These are phyloP conservation scores for Phytophthora pistaciae DNA, from an alignment of 352 stramenopile species.

Conservation along the genomic window DNA sequence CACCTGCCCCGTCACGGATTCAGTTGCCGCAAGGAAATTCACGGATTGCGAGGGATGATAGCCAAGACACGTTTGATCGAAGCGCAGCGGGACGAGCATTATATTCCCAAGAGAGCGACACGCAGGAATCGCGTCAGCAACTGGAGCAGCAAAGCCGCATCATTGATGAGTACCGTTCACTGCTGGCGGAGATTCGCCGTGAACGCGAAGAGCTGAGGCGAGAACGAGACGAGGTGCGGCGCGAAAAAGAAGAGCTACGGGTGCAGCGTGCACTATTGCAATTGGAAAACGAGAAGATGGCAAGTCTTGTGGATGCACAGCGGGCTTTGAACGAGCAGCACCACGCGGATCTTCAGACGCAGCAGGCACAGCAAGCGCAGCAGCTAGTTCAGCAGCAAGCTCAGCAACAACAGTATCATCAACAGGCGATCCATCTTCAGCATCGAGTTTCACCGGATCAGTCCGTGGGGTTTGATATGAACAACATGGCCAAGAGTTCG, in stretches of 20 bases:
- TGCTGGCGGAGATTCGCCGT: slow-evolving; percentile 73
- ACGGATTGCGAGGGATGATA: slow-evolving; percentile 21
- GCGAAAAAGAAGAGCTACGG: slow-evolving; percentile 80
- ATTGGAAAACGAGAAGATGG: slow-evolving; percentile 83
- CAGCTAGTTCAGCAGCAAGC: slow-evolving; percentile 30
- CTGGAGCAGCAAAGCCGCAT: slow-evolving; percentile 42
- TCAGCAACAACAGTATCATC: slow-evolving; percentile 28
- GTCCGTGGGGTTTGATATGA: slow-evolving; percentile 18
- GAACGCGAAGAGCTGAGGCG: slow-evolving; percentile 78
- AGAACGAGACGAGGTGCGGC: slow-evolving; percentile 72
- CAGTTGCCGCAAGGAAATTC: slow-evolving; percentile 17
- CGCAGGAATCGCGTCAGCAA: slow-evolving; percentile 24
- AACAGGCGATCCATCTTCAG: slow-evolving; percentile 27
- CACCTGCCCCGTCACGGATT: slow-evolving; percentile 31
- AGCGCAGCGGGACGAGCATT: slow-evolving; percentile 11
- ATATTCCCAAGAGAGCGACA: slow-evolving; percentile 24
- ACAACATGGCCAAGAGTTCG: slow-evolving; percentile 5
- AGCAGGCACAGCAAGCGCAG: slow-evolving; percentile 33
- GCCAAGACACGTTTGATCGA: slow-evolving; percentile 16
- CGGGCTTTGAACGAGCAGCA: slow-evolving; percentile 68
- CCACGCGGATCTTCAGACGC: slow-evolving; percentile 52
- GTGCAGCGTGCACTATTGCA: slow-evolving; percentile 71
- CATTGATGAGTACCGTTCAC: slow-evolving; percentile 70
- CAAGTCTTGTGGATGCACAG: slow-evolving; percentile 66
- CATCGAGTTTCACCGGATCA: slow-evolving; percentile 28